Evolutionary conservation across 1,284 basidiomycete species (phyloP).

Genomic region (Coniferiporia sulphurascens): DNA sequence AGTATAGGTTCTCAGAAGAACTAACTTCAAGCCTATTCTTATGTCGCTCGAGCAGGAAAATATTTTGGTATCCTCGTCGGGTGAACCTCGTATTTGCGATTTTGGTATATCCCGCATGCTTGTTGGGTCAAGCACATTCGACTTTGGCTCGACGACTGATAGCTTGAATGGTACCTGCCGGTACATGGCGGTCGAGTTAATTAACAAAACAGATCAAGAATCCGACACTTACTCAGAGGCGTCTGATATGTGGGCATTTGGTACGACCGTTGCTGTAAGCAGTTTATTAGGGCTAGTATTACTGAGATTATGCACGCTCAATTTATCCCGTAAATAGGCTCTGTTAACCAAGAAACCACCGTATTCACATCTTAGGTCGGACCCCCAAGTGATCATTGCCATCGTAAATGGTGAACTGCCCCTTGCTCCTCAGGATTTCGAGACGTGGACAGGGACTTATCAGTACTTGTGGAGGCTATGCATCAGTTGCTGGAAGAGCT

Average conservation of each 20-base stretch:
- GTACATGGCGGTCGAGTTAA: background rate
- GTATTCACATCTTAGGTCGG: background rate
- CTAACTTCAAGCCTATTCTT: too few species aligned
- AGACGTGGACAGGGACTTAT: background rate
- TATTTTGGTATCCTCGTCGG: slow-evolving; percentile 1
- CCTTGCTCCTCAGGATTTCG: background rate
- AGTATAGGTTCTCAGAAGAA: too few species aligned
- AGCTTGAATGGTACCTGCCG: background rate
- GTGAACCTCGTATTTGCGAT: slow-evolving; percentile 3
- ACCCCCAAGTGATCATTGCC: slow-evolving; percentile 5
- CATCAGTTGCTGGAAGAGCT: background rate
- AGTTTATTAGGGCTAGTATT: background rate
- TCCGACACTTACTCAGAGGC: background rate
- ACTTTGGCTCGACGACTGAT: background rate
- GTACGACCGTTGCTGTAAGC: slow-evolving; percentile 9
- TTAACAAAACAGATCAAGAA: background rate
- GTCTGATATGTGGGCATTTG: slow-evolving; percentile 13
- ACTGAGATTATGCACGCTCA: background rate
- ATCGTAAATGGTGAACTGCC: background rate
- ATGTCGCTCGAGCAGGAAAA: background rate
- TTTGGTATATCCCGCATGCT: slow-evolving; percentile 11
- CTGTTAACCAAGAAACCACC: background rate
- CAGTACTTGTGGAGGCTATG: background rate
- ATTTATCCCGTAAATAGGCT: background rate
- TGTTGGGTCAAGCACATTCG: background rate